Conservation (phyloP, 805 yeast genomes). For the Clavispora carvajalis region DNA sequence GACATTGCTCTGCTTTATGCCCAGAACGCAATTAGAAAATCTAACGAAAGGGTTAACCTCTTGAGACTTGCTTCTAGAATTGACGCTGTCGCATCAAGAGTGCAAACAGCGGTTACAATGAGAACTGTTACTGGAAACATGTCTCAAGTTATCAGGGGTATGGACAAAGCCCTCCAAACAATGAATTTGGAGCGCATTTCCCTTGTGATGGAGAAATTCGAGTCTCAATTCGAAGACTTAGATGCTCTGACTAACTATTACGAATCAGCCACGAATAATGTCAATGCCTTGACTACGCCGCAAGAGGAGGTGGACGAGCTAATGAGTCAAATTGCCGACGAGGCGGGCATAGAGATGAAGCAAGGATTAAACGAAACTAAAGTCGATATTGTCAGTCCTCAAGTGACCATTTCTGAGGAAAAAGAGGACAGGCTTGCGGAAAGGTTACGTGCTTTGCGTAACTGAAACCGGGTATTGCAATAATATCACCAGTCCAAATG, state of each 20-base stretch:
- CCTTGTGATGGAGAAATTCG: conserved; percentile 95
- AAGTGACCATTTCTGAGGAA: conserved; percentile 48
- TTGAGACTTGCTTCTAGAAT: conserved; percentile 80
- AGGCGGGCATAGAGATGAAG: conserved; percentile 89
- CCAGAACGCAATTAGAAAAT: conserved; percentile 89
- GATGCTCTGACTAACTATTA: conserved; percentile 93
- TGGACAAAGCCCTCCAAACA: conserved; percentile 93
- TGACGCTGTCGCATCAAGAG: conserved; percentile 93
- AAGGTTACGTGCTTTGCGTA: conserved; percentile 78
- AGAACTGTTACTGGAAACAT: conserved; percentile 89
- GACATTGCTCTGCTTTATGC: conserved; percentile 95
- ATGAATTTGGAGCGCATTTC: conserved; percentile 94
- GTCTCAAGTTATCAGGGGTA: conserved; percentile 88
- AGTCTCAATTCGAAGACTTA: conserved; percentile 89
- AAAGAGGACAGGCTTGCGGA: conserved; percentile 87
- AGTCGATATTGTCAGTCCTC: conserved; percentile 40
- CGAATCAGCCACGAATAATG: conserved; percentile 82
- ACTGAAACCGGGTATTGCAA: conserved; percentile 2
- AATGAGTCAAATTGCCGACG: conserved; percentile 92
- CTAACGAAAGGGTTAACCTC: conserved; percentile 78
- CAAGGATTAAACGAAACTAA: conserved; percentile 73
- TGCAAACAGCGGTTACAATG: conserved; percentile 98
- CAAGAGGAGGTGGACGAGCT: conserved; percentile 91
- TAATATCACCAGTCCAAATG: too few relatives aligned
- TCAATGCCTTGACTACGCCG: conserved; percentile 85